Evolutionary conservation across 2,329 filamentous ascomycete genomes (phyloP).

Genomic region (Canariomyces notabilis): DNA sequence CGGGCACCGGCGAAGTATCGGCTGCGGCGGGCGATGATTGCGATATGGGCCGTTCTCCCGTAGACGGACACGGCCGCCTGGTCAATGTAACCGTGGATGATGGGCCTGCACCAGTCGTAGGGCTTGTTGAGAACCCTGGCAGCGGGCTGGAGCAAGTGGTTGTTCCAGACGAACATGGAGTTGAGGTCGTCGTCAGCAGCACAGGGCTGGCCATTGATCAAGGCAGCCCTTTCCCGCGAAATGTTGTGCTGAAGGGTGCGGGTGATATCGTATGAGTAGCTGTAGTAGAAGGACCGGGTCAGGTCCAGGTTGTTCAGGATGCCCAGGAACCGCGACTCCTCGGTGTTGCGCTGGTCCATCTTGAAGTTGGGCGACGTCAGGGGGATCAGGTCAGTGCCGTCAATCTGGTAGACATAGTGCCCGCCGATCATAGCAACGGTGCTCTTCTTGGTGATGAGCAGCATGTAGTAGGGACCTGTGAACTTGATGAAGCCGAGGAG

Average conservation of each 20-base stretch:
- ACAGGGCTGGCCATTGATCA: constrained; percentile 59
- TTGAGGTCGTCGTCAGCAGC: constrained; percentile 65
- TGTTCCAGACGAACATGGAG: constrained; percentile 98
- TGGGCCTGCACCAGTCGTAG: constrained; percentile 92
- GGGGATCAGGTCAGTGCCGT: constrained; percentile 86
- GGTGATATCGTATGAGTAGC: constrained; percentile 96
- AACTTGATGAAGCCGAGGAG: constrained; percentile 93
- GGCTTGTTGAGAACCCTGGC: constrained; percentile 65
- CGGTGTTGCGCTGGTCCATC: constrained; percentile 72
- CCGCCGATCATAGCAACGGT: constrained; percentile 95
- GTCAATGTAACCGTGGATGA: constrained; percentile 94
- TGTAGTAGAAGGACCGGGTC: constrained; percentile 92
- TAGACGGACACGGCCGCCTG: constrained; percentile 83
- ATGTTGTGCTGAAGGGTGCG: constrained; percentile 90
- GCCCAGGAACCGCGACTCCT: constrained; percentile 81
- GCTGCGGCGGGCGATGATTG: constrained; percentile 86
- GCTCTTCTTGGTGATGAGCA: constrained; percentile 90
- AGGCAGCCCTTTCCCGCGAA: constrained; percentile 66
- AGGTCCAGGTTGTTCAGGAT: constrained; percentile 91
- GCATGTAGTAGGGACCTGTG: constrained; percentile 94
- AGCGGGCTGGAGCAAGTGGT: constrained; percentile 77
- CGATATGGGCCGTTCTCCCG: constrained; percentile 83
- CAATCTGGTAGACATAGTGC: constrained; percentile 92
- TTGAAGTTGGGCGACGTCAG: constrained; percentile 73
- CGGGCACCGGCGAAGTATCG: constrained; percentile 90